Evolutionary conservation across 179 eudicot genomes (phyloP), one percentile per base, ranked within the genome.

Genomic region (Carnegiea gigantea): DNA sequence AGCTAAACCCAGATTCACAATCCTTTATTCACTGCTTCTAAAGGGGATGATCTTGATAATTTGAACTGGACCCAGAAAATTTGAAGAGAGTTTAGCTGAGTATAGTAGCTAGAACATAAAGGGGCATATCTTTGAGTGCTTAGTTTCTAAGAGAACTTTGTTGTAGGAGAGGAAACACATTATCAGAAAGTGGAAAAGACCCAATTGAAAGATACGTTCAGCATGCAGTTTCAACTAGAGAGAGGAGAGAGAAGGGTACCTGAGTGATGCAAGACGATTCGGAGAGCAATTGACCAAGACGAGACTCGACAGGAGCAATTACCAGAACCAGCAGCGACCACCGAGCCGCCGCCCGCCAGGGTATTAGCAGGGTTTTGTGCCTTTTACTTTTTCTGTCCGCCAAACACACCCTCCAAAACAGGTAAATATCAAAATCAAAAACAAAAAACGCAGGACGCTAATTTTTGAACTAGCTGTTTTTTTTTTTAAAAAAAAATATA

Each of bases 311-410:
- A 57, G n/a, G 0, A 57, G 9, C 23, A 17, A 57, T 21, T 5
- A 15, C 67, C 67, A 60, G 26, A 60, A 60, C 10, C 1, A 33
- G 36, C 36, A 33, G 36, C 26, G 67, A 60, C 44, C 44, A 40
- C 44, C 38, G 38, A 67, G 71, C 71, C 71, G 71, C 71, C 71
- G 11, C 70, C 30, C 28, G 70, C 33, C 20, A 67, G 71, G 71
- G 71, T 28, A 24, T 24, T 67, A 67, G 71, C 71, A 67, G 71
- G 71, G 71, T 26, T 65, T 65, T 65, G 71, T 3, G 38, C 36
- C 36, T 65, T 28, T 14, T 26, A 67, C 62, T 57, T 57, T 57
- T 20, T 57, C 62, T 18, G n/a, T 1, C 21, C 62, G 62, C 57
- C 57, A 51, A 51, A 9, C 14, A 9, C 57, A 20, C 57, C 57